Conservation (phyloP, 75 land plant genomes). For the Pseudotsuga menziesii region DNA sequence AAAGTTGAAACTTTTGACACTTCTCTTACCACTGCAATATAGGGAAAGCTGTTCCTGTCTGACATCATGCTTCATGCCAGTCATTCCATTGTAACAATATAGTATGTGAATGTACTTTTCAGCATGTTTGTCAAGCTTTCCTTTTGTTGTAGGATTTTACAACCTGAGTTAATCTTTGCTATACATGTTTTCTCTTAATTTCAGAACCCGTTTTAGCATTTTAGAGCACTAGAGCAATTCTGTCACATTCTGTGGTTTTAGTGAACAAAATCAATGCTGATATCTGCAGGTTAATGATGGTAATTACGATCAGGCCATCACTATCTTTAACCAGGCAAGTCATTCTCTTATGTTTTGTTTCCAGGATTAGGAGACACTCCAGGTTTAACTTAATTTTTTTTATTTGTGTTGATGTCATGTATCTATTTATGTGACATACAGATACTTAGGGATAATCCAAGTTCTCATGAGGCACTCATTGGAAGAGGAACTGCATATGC, state of each 20-base stretch:
- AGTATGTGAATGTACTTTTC: neutral
- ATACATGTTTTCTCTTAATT: neutral
- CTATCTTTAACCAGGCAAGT: constrained; percentile 73
- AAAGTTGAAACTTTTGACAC: neutral
- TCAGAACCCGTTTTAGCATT: neutral
- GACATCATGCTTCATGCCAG: neutral
- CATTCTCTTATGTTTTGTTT: neutral
- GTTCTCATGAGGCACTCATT: constrained; percentile 71
- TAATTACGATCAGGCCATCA: constrained; percentile 66
- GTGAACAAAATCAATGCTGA: neutral
- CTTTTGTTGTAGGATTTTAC: neutral
- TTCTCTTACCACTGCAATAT: neutral
- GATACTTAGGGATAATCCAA: constrained; percentile 68
- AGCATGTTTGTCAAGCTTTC: neutral
- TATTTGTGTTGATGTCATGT: neutral
- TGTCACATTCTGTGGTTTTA: no score
- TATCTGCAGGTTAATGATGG: constrained; percentile 81
- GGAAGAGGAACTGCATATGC: constrained; percentile 98
- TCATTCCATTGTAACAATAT: neutral
- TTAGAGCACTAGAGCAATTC: no score
- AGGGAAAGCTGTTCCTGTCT: neutral
- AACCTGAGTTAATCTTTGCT: neutral
- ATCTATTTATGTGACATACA: constrained; percentile 12
- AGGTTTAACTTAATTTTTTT: neutral
- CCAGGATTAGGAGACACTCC: neutral